phyloP scores from a whole-genome alignment of 129 eudicot genomes.

The Artemisia tridentata region DNA sequence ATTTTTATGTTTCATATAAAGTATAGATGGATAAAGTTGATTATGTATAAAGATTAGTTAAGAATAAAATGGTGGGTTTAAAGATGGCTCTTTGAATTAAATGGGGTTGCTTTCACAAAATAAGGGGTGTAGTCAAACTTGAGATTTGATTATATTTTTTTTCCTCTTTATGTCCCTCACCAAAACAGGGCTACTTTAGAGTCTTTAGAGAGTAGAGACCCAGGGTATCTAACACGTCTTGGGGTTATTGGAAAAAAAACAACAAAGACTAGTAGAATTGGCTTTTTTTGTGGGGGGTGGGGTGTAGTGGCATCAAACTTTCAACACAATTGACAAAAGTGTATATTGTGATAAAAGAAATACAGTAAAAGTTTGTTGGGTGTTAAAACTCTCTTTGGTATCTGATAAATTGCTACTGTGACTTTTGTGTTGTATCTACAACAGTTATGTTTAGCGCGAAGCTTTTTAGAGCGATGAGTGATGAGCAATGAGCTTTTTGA shows the following conservation, averaged over 20 bases:
- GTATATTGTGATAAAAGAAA: slow-evolving; percentile 19
- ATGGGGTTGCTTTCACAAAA: slow-evolving; percentile 30
- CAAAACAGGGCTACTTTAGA: slow-evolving; percentile 22
- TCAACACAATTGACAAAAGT: slow-evolving; percentile 24
- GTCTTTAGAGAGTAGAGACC: slow-evolving; percentile 15
- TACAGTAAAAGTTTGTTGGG: slow-evolving; percentile 9
- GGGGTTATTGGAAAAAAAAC: background rate
- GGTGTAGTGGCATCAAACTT: slow-evolving; percentile 27
- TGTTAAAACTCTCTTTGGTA: background rate
- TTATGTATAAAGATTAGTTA: slow-evolving; percentile 7
- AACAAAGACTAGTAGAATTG: slow-evolving; percentile 17
- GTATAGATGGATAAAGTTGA: background rate
- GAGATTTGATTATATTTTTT: slow-evolving; percentile 26
- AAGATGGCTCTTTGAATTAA: slow-evolving; percentile 10
- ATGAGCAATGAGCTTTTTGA: too few species aligned
- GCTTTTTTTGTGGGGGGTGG: slow-evolving; percentile 1
- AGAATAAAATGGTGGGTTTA: background rate
- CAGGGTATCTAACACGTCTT: slow-evolving; percentile 24
- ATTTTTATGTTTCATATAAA: background rate
- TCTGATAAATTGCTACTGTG: too few species aligned
- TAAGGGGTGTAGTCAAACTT: slow-evolving; percentile 52
- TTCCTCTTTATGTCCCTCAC: slow-evolving; percentile 24
- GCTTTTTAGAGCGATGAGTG: too few species aligned
- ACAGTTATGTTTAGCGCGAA: too few species aligned
- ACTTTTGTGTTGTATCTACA: too few species aligned